Conservation (phyloP, 2,329 filamentous ascomycete species). For the Penicillium brasilianum region DNA sequence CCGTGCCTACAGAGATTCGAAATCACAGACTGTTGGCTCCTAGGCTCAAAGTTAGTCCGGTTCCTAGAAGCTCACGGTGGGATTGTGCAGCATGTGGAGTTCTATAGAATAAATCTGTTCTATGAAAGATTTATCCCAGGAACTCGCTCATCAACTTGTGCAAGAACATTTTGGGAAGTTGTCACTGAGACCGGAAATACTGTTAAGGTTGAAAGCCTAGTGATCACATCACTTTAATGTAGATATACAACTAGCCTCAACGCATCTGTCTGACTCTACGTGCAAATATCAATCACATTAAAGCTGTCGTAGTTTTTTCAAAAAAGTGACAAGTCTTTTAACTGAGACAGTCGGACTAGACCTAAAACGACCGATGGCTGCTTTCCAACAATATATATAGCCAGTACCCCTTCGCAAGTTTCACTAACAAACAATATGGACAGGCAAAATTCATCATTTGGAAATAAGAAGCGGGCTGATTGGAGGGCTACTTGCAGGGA, state of each 20-base stretch:
- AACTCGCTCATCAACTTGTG: neutral
- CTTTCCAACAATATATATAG: neutral
- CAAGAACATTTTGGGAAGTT: neutral
- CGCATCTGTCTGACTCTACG: too few species aligned
- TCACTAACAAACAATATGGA: neutral
- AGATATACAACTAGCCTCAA: neutral
- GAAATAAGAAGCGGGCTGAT: neutral
- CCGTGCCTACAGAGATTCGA: neutral
- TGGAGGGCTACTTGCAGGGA: neutral
- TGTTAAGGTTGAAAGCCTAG: neutral
- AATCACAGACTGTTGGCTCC: neutral
- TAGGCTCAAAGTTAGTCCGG: neutral
- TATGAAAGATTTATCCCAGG: neutral
- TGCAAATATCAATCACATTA: too few species aligned
- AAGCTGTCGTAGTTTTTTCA: too few species aligned
- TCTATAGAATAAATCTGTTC: neutral
- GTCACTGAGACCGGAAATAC: neutral
- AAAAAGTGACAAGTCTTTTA: too few species aligned
- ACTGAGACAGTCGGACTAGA: neutral
- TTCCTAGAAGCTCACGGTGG: neutral
- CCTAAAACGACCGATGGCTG: neutral
- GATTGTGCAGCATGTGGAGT: neutral
- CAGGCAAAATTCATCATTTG: neutral
- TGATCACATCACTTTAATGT: neutral
- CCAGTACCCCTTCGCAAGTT: too few species aligned